A percentile compares a stretch with the other conserved stretches of the same genome.
Conservation (phyloP, 441 rosid genomes). For the Bruguiera hainesii region DNA sequence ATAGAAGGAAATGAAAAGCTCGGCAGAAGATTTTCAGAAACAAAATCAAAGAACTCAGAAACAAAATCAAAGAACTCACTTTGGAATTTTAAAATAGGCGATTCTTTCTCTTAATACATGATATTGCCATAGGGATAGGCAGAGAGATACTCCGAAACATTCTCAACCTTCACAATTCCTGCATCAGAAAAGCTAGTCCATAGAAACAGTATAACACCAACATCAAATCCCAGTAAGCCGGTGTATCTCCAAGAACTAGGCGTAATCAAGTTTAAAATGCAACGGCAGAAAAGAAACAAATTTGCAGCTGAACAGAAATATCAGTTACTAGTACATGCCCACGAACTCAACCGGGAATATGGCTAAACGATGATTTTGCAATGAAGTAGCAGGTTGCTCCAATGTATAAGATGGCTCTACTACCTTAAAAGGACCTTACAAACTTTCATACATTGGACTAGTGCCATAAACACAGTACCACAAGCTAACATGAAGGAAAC, state of each 20-base stretch:
- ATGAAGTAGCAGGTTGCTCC: constrained; percentile 63
- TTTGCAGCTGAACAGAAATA: constrained; percentile 1
- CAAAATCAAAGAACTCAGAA: constrained; percentile 35
- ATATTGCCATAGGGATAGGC: constrained; percentile 80
- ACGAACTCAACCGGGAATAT: constrained; percentile 78
- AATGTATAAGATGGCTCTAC: constrained; percentile 14
- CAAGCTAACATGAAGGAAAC: no score
- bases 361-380: constrained; percentile 53
- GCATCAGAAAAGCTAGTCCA: constrained; percentile 88
- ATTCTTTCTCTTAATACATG: constrained; percentile 66
- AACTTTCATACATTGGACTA: background rate
- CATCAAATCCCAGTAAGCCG: constrained; percentile 61
- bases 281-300: background rate
- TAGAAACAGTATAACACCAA: constrained; percentile 53
- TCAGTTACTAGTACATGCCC: constrained; percentile 35
- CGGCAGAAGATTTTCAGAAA: background rate
- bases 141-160: constrained; percentile 55
- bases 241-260: constrained; percentile 49
- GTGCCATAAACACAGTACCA: no score
- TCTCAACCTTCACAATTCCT: constrained; percentile 64
- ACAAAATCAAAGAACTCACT: constrained; percentile 47
- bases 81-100: constrained; percentile 71
- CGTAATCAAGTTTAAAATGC: constrained; percentile 10
- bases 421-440: background rate
- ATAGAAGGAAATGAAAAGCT: constrained; percentile 13